Evolutionary conservation across 2,329 filamentous ascomycete genomes (phyloP), one percentile per base, ranked within the genome.

Genomic region (Nothopassalora personata): DNA sequence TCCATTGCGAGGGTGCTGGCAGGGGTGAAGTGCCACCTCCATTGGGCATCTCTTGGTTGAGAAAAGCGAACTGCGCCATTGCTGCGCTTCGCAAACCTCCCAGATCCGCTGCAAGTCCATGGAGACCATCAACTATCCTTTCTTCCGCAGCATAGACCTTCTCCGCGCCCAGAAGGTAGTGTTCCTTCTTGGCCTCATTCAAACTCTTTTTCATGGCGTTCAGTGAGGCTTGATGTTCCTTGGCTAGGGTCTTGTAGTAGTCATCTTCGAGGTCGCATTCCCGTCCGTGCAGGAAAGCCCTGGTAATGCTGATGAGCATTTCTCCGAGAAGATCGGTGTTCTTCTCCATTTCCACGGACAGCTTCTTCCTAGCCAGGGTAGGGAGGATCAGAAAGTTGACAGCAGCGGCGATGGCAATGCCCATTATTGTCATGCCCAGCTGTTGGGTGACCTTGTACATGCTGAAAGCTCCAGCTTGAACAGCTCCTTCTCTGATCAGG

Each of bases 81-180:
- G 94, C 90, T 34, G 94, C 91, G 77, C 91, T 96, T 64, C 91
- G 84, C 68, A 99, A 77, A 7, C 93, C 94, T 72, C 93, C 92
- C 64, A 97, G 87, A 64, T 91, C 91, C 72, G 97, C 92, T 4
- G 90, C 87, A 30, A 97, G 81, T 50, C 85, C 86, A 72, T 96
- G 90, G 68, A 97, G 84, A 65, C 90, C 93, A 69, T 90, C 88
- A 48, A 93, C 88, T 4, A 97, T 81, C 27, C 83, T 86, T 64
- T 87, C 87, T 68, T 97, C 90, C 3, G 95, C 81, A 39, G 82
- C 81, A 72, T 95, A 95, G 62, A 93, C 83, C 57, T 82, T 82
- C 71, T 96, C 92, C 2, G 84, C 86, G 1, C 93, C 93, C 4
- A 91, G 73, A 2, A 92, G 77, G 69, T 90, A 96, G 70, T 96